phyloP scores from a whole-genome alignment of 2,329 filamentous ascomycete genomes.

The Penicillium crustosum region DNA sequence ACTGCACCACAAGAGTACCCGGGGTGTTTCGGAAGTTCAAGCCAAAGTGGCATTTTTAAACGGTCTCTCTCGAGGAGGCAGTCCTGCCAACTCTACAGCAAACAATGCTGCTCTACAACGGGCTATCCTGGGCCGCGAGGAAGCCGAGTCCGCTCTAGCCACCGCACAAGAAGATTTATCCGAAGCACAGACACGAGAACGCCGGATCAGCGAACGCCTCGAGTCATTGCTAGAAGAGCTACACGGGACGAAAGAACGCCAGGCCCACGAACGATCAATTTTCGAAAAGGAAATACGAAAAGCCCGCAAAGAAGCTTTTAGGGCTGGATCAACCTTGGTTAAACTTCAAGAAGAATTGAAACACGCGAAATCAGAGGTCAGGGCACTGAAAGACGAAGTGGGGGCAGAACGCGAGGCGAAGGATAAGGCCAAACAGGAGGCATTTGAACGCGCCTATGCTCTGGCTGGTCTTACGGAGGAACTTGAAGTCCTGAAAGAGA shows the following conservation, averaged over 20 bases:
- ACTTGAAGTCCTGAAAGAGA: constrained; percentile 44
- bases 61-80: constrained; percentile 40
- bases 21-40: constrained; percentile 47
- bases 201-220: constrained; percentile 46
- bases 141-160: constrained; percentile 44
- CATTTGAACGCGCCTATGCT: constrained; percentile 49
- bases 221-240: constrained; percentile 53
- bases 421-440: constrained; percentile 48
- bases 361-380: constrained; percentile 45
- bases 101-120: constrained; percentile 46
- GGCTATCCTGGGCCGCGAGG: constrained; percentile 48
- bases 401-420: constrained; percentile 50
- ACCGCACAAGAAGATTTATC: constrained; percentile 39
- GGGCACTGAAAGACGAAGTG: constrained; percentile 54
- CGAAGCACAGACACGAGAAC: constrained; percentile 46
- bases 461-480: constrained; percentile 48
- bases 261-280: constrained; percentile 47
- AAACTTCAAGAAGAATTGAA: constrained; percentile 55
- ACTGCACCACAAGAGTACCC: constrained; percentile 38
- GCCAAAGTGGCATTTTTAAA: constrained; percentile 52
- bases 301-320: constrained; percentile 59
- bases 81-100: constrained; percentile 36
- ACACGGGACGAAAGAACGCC: constrained; percentile 52
- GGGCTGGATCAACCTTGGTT: constrained; percentile 54
- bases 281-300: constrained; percentile 60